Percentiles rank a stretch among this genome's conserved stretches.
Conservation (phyloP, 176 grass and related monocot genomes). For the Eleusine coracana region DNA sequence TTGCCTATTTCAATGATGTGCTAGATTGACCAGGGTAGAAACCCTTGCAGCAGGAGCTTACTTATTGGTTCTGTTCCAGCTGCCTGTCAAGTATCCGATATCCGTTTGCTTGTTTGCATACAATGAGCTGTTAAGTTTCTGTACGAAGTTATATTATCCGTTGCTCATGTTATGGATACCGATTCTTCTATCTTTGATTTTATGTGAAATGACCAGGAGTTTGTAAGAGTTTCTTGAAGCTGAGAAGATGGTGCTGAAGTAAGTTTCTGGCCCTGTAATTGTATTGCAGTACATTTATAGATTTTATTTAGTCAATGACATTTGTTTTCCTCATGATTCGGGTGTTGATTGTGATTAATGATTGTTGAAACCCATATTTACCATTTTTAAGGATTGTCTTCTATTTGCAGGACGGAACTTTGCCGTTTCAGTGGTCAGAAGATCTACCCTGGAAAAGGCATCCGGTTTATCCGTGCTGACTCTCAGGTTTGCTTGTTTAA, state of each 20-base stretch:
- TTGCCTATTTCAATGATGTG: constrained; percentile 31
- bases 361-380: background rate
- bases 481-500: constrained; percentile 56
- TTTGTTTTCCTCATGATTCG: background rate
- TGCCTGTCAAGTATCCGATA: constrained; percentile 36
- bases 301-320: background rate
- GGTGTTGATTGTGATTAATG: background rate
- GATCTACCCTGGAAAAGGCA: constrained; percentile 89
- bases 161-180: background rate
- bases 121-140: background rate
- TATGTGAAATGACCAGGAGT: background rate
- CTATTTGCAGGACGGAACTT: constrained; percentile 61
- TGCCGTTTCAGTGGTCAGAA: constrained; percentile 82
- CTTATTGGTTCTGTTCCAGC: constrained; percentile 11
- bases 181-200: background rate
- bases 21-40: constrained; percentile 20
- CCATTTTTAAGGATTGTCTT: background rate
- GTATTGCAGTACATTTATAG: background rate
- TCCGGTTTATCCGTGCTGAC: constrained; percentile 69
- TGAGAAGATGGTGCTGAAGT: constrained; percentile 84
- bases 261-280: constrained; percentile 21
- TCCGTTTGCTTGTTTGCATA: background rate
- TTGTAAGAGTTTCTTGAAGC: constrained; percentile 43
- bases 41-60: constrained; percentile 27
- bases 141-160: background rate